phyloP scores from a whole-genome alignment of 768 basidiomycete species.

The Collybia mongolica region DNA sequence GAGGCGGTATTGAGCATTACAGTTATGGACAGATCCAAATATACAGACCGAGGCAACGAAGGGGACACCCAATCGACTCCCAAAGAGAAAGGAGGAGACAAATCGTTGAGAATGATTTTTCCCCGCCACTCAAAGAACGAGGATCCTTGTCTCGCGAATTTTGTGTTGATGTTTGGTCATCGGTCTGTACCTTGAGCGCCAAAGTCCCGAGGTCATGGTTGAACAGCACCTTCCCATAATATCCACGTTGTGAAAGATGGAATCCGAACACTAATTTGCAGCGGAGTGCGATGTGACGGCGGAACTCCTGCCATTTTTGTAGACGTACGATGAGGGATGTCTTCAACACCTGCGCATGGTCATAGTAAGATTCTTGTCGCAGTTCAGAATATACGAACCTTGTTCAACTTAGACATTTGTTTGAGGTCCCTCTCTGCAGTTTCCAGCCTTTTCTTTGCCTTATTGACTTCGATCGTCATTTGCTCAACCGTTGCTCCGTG shows the following conservation, averaged over 20 bases:
- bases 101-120: slow-evolving; percentile 96
- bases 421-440: slow-evolving; percentile 62
- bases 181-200: slow-evolving; percentile 78
- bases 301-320: slow-evolving; percentile 82
- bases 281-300: slow-evolving; percentile 83
- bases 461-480: slow-evolving; percentile 69
- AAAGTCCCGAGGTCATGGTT: slow-evolving; percentile 69
- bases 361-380: not conserved
- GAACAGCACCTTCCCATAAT: slow-evolving; percentile 87
- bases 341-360: slow-evolving; percentile 54
- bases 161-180: slow-evolving; percentile 70
- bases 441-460: slow-evolving; percentile 56
- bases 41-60: slow-evolving; percentile 80
- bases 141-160: slow-evolving; percentile 76
- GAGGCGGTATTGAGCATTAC: not conserved
- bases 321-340: slow-evolving; percentile 65
- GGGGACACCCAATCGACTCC: slow-evolving; percentile 93
- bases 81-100: slow-evolving; percentile 92
- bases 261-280: slow-evolving; percentile 82
- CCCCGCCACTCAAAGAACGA: slow-evolving; percentile 85
- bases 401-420: slow-evolving; percentile 63
- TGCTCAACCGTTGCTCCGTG: slow-evolving; percentile 80
- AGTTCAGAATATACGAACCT: slow-evolving; percentile 37
- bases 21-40: not conserved
- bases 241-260: slow-evolving; percentile 83